These are phyloP conservation scores for Acrodontium crateriforme DNA, from an alignment of 2,329 filamentous ascomycete genomes.

Conservation along the genomic window DNA sequence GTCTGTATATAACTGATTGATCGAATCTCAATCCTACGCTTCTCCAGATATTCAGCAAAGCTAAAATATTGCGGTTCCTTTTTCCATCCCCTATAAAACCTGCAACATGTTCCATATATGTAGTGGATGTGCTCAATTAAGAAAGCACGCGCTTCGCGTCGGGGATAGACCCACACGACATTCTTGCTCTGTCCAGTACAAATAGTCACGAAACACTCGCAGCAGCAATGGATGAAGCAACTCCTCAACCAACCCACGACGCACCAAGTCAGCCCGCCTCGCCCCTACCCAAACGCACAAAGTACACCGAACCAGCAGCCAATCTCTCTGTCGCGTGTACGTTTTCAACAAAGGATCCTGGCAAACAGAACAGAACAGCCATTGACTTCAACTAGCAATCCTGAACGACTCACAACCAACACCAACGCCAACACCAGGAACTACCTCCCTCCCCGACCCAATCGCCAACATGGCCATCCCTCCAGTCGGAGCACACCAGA, in stretches of 20 bases:
- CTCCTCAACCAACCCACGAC: conserved; percentile 25
- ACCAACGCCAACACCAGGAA: conserved; percentile 21
- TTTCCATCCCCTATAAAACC: no score
- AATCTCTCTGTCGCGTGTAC: conserved; percentile 23
- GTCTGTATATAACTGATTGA: no score
- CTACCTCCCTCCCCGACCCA: conserved; percentile 11
- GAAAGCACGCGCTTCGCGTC: no score
- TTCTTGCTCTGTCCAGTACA: no score
- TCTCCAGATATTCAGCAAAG: no score
- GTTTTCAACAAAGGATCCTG: conserved; percentile 2
- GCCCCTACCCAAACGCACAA: conserved; percentile 68
- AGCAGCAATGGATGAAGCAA: conserved; percentile 17
- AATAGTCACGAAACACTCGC: no score
- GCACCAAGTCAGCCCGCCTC: conserved; percentile 52
- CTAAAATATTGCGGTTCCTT: no score
- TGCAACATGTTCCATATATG: no score
- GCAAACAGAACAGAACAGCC: conserved; percentile 1
- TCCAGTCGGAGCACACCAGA: conserved; percentile 4
- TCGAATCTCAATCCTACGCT: no score
- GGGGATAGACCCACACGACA: no score
- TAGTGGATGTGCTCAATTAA: no score
- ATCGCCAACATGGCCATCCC: conserved; percentile 11
- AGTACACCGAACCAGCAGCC: conserved; percentile 39
- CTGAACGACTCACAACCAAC: conserved; percentile 23
- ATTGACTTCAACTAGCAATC: conserved; percentile 15